Conservation (phyloP, 2,329 filamentous ascomycete genomes). For the Reticulascus tulasneorum region DNA sequence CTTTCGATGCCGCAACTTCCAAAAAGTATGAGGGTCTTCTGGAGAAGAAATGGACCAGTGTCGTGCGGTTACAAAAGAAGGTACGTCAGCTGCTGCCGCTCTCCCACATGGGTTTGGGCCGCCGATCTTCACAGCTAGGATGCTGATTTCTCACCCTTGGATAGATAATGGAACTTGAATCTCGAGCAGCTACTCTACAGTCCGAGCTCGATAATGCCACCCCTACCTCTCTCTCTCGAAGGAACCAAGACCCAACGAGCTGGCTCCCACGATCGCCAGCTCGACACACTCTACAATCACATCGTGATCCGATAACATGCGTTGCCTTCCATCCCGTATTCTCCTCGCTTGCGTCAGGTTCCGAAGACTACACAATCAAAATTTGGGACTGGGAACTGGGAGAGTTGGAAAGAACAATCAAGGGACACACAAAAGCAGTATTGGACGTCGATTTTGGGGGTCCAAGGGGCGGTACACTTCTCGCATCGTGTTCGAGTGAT, state of each 20-base stretch:
- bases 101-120: too few species aligned
- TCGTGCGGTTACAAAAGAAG: conserved; percentile 94
- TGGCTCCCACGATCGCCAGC: conserved; percentile 86
- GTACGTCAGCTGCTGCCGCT: conserved; percentile 36
- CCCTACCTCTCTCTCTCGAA: conserved; percentile 67
- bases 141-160: neutral
- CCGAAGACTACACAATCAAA: conserved; percentile 90
- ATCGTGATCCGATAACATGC: conserved; percentile 76
- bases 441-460: conserved; percentile 89
- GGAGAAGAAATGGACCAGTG: conserved; percentile 98
- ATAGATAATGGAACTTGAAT: conserved; percentile 91
- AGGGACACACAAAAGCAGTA: conserved; percentile 86
- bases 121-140: neutral
- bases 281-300: conserved; percentile 77
- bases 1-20: conserved; percentile 73
- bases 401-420: conserved; percentile 84
- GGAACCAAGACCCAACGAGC: conserved; percentile 76
- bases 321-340: conserved; percentile 92
- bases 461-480: conserved; percentile 69
- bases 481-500: conserved; percentile 75
- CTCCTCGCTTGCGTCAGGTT: conserved; percentile 83
- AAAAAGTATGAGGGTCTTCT: conserved; percentile 94
- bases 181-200: conserved; percentile 68
- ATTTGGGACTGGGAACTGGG: conserved; percentile 97
- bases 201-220: conserved; percentile 81